Evolutionary conservation across 352 stramenopile species (phyloP).

Genomic region (Phytophthora litchii): DNA sequence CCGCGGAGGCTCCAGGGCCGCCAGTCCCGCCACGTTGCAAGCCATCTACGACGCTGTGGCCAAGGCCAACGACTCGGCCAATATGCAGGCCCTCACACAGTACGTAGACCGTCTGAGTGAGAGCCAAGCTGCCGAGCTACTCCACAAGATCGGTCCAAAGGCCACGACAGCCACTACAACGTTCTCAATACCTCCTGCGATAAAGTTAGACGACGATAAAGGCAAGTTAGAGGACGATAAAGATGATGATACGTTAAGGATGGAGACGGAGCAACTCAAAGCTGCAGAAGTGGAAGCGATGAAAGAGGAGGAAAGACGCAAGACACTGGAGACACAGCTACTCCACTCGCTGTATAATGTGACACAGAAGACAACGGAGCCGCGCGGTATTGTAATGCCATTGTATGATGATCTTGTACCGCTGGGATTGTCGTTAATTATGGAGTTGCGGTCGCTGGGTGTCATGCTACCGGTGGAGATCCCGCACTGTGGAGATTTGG

Average conservation of each 20-base stretch:
- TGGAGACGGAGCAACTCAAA: conserved; percentile 35
- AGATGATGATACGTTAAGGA: conserved; percentile 27
- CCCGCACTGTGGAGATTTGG: conserved; percentile 51
- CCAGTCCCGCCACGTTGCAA: conserved; percentile 18
- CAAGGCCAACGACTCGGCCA: conserved; percentile 25
- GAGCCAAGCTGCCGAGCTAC: conserved; percentile 27
- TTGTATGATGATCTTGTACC: conserved; percentile 44
- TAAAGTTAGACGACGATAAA: background rate
- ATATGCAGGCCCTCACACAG: conserved; percentile 22
- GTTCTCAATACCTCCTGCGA: background rate
- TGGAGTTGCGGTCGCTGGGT: conserved; percentile 42
- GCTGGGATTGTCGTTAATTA: conserved; percentile 43
- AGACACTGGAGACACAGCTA: conserved; percentile 33
- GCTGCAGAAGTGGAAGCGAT: conserved; percentile 15
- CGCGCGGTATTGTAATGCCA: conserved; percentile 46
- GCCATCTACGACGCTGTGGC: conserved; percentile 31
- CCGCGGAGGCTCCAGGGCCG: background rate
- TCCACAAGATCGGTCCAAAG: conserved; percentile 22
- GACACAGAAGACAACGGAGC: conserved; percentile 19
- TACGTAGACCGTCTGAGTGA: conserved; percentile 35
- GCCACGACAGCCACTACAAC: background rate
- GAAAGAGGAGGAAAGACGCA: conserved; percentile 18
- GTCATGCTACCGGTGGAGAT: conserved; percentile 45
- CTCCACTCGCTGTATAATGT: conserved; percentile 29
- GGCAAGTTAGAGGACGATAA: background rate